Evolutionary conservation across 345 rosid genomes (phyloP), one percentile per base, ranked within the genome.

Genomic region (Sapria himalayana): DNA sequence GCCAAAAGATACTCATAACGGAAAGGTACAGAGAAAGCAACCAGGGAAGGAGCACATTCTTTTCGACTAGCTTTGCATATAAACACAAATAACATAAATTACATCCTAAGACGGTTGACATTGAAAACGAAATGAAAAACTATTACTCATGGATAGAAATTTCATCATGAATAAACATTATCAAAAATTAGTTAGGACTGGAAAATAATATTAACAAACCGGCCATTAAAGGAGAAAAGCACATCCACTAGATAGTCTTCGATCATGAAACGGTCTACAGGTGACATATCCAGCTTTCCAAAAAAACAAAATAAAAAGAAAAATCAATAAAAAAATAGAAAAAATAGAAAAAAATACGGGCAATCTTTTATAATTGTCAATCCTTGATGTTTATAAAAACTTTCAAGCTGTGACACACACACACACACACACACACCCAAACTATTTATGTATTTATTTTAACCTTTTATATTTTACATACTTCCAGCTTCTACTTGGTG

Each of bases 1-100:
- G 98, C 95, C 98, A 89, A 79, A 32, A 89, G 75, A 69, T 79
- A 82, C 71, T 89, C 98, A 0, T 89, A 89, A 42, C 98, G 76
- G 48, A 84, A 89, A 43, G 95, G 79, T 29, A 89, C 98, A 29
- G 98, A 92, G 61, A 89, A 72, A 60, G 74, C 67, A 49, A 75
- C 98, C 93, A 89, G 76, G 69, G 54, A 82, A 25, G 85, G 74
- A 29, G 92, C 92, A 49, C 98, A 89, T 72, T 89, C 98, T 84
- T 82, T 89, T 68, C 98, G 98, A 73, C 98, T 89, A 71, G 73
- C 55, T 76, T 81, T 76, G 78, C 85, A 68, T 49, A 70, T 58
- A 70, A 67, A 63, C 27, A 64, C 43, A 51, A 51, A 56, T 31
- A 57, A 53, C 37, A 49, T 65, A 48, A 37, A 50, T 42, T 36